Percentiles rank a stretch among this genome's conserved stretches.
These are phyloP conservation scores for Podaxis sp. DNA, from an alignment of 768 basidiomycete species.

Conservation along the genomic window DNA sequence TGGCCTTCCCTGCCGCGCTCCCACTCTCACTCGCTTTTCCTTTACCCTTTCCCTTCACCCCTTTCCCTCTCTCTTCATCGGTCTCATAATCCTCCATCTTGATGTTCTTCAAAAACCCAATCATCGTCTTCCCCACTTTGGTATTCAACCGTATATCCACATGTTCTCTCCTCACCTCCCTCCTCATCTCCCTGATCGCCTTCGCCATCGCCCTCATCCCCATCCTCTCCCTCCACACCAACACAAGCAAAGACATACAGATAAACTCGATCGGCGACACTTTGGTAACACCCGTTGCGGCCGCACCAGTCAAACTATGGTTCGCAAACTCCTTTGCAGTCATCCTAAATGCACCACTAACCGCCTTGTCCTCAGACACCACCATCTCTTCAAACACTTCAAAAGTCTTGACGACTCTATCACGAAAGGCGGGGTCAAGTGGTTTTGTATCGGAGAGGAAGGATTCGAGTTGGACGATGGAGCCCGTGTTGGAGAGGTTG, in stretches of 20 bases:
- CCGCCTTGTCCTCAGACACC: constrained; percentile 26
- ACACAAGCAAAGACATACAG: constrained; percentile 53
- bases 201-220: constrained; percentile 39
- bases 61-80: constrained; percentile 19
- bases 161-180: constrained; percentile 51
- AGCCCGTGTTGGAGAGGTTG: constrained; percentile 25
- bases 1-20: constrained; percentile 14
- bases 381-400: constrained; percentile 47
- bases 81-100: constrained; percentile 8
- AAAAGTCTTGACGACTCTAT: constrained; percentile 42
- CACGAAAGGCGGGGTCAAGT: constrained; percentile 29
- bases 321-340: constrained; percentile 18
- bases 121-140: constrained; percentile 53
- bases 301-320: constrained; percentile 34
- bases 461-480: constrained; percentile 43
- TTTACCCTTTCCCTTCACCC: constrained; percentile 19
- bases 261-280: constrained; percentile 74
- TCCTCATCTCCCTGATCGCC: constrained; percentile 53
- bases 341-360: neutral
- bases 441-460: constrained; percentile 44
- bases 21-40: too few species aligned
- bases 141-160: constrained; percentile 67
- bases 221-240: constrained; percentile 42
- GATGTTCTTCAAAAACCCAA: constrained; percentile 46
- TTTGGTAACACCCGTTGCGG: constrained; percentile 32